A percentile compares a stretch with the other conserved stretches of the same genome.
phyloP scores from a whole-genome alignment of 192 early-diverging fungal species.

The Coemansia sp. region DNA sequence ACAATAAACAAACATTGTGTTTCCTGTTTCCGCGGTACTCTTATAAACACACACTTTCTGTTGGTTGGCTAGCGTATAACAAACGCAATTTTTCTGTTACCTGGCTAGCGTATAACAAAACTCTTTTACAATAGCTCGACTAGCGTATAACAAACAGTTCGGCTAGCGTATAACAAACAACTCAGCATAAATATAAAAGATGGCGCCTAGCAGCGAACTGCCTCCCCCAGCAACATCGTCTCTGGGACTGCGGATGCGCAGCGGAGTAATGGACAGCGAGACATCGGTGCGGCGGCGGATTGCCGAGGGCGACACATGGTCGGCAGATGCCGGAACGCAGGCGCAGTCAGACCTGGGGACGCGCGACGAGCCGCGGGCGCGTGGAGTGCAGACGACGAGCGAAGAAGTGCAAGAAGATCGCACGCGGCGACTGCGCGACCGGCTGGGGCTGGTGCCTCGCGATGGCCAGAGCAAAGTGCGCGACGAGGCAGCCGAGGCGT shows the following conservation, averaged over 20 bases:
- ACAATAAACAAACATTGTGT: too few relatives aligned
- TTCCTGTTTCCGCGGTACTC: too few relatives aligned
- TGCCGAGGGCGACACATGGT: constrained; percentile 9
- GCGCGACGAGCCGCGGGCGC: constrained; percentile 14
- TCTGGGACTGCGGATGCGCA: constrained; percentile 11
- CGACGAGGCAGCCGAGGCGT: constrained; percentile 69
- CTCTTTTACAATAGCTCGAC: too few relatives aligned
- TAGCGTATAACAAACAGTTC: too few relatives aligned
- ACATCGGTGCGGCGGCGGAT: constrained; percentile 45
- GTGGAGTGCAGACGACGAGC: constrained; percentile 29
- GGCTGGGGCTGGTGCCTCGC: constrained; percentile 31
- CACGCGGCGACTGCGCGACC: constrained; percentile 40
- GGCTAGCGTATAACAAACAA: too few relatives aligned
- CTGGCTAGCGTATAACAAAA: too few relatives aligned
- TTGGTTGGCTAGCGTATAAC: too few relatives aligned
- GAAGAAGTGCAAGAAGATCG: constrained; percentile 51
- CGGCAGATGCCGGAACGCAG: constrained; percentile 7
- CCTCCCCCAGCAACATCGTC: constrained; percentile 12
- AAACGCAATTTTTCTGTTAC: background rate
- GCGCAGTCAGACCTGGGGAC: constrained; percentile 40
- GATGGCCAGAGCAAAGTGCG: constrained; percentile 50
- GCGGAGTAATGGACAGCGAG: constrained; percentile 36
- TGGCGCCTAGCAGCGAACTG: constrained; percentile 14
- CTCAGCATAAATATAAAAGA: background rate
- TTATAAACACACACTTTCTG: background rate